Percentiles rank a stretch among this genome's conserved stretches.
Conservation (phyloP, 352 stramenopile genomes). For the Elongisporangium anandrum region DNA sequence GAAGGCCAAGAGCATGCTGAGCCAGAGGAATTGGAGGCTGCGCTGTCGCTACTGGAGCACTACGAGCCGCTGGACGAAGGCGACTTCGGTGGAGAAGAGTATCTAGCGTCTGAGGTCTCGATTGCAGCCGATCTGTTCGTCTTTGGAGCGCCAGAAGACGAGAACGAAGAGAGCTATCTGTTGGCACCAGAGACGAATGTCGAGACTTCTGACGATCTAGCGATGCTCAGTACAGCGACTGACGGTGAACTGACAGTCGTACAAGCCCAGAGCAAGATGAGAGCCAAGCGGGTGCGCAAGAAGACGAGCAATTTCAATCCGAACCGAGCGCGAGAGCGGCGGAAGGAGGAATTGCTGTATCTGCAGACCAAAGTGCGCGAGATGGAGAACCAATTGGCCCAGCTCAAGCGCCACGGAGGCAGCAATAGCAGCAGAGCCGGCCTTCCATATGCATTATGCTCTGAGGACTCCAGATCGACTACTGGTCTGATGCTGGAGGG, state of each 20-base stretch:
- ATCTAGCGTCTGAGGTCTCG: too few relatives aligned
- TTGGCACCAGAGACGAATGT: not conserved
- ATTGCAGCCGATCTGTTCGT: not conserved
- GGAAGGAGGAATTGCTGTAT: slow-evolving; percentile 27
- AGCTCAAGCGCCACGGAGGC: slow-evolving; percentile 2
- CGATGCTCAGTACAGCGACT: not conserved
- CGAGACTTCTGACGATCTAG: not conserved
- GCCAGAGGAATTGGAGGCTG: not conserved
- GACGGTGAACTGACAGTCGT: not conserved
- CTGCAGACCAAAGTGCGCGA: slow-evolving; percentile 24
- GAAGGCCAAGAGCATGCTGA: too few relatives aligned
- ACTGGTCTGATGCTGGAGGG: not conserved
- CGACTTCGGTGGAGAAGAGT: not conserved
- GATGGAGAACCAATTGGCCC: slow-evolving; percentile 21
- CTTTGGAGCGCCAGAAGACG: not conserved
- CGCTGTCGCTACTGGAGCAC: not conserved
- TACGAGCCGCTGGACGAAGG: not conserved
- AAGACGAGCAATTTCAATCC: slow-evolving; percentile 10
- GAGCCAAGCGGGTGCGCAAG: not conserved
- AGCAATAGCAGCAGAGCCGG: not conserved
- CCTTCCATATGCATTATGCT: not conserved
- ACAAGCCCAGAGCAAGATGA: not conserved
- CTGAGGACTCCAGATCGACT: not conserved
- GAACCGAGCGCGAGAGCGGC: slow-evolving; percentile 24
- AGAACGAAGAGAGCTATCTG: not conserved